Conservation (phyloP, 2,329 filamentous ascomycete species). For the Arthrobotrys iridis region DNA sequence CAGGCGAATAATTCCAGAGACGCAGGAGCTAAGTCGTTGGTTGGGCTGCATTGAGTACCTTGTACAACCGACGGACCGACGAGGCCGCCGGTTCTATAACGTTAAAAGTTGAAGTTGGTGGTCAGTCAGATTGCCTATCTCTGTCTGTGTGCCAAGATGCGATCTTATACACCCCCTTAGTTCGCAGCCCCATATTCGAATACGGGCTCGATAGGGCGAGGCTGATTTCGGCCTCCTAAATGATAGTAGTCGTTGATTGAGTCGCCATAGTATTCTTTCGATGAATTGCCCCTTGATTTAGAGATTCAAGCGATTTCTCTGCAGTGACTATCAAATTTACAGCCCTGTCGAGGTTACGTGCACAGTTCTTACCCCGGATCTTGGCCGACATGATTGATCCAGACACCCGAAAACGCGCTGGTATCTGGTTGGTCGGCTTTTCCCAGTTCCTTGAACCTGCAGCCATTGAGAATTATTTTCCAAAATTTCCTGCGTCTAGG, state of each 20-base stretch:
- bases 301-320: no score
- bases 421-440: slow-evolving; percentile 8
- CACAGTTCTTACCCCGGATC: slow-evolving; percentile 46
- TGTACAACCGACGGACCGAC: slow-evolving; percentile 54
- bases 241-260: neutral
- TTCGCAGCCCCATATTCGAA: no score
- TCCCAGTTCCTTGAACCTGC: slow-evolving; percentile 14
- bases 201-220: no score
- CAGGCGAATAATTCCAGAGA: slow-evolving; percentile 42
- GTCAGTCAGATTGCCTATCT: slow-evolving; percentile 30
- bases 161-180: neutral
- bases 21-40: neutral
- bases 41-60: neutral
- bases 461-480: slow-evolving; percentile 12
- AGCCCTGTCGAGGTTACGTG: neutral
- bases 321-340: neutral
- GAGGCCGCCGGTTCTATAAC: slow-evolving; percentile 49
- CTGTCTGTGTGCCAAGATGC: slow-evolving; percentile 16
- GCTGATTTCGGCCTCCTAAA: neutral
- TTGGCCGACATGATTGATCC: slow-evolving; percentile 45
- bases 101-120: slow-evolving; percentile 26
- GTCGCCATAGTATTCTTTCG: no score
- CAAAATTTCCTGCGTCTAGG: neutral
- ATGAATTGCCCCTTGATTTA: no score
- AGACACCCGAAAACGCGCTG: slow-evolving; percentile 35